These are phyloP conservation scores for Neotropicomus parvogracilis DNA, from an alignment of 1,284 basidiomycete species.

Conservation along the genomic window DNA sequence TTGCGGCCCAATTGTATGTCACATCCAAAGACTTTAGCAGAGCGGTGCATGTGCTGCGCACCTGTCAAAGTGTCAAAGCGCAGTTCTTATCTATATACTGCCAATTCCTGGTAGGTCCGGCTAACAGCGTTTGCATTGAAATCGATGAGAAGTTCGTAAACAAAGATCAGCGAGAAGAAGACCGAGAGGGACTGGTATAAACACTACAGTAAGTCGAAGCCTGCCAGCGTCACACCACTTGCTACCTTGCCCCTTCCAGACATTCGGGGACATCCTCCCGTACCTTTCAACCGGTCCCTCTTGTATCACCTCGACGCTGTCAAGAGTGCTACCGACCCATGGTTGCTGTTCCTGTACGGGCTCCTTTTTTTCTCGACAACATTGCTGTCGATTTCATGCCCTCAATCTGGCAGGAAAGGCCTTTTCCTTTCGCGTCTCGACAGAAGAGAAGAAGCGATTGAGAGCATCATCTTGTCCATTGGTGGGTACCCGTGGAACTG, in stretches of 20 bases:
- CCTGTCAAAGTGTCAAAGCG: conserved; percentile 67
- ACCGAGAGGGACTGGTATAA: conserved; percentile 71
- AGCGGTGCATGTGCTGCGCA: conserved; percentile 61
- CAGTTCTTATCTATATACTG: conserved; percentile 80
- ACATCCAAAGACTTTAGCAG: conserved; percentile 80
- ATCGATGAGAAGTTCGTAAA: conserved; percentile 1
- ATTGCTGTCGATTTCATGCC: conserved; percentile 8
- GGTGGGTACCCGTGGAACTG: conserved; percentile 91
- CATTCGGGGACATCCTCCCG: conserved; percentile 68
- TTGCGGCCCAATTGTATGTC: conserved; percentile 73
- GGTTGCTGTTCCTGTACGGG: conserved; percentile 76
- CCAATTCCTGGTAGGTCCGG: conserved; percentile 72
- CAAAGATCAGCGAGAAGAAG: conserved; percentile 62
- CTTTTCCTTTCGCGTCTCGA: conserved; percentile 77
- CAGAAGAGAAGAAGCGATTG: conserved; percentile 82
- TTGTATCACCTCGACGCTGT: conserved; percentile 60
- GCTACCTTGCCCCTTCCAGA: conserved; percentile 40
- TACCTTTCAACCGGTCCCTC: conserved; percentile 64
- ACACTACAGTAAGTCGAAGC: conserved; percentile 54
- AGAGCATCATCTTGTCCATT: conserved; percentile 76
- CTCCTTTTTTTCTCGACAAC: conserved; percentile 1
- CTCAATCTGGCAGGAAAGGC: conserved; percentile 54
- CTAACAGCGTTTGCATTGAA: neutral
- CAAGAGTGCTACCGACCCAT: conserved; percentile 67
- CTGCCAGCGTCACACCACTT: neutral